Percentiles rank a stretch among this genome's conserved stretches.
Conservation (phyloP, 257 asterid species). For the Solanum virginianum region DNA sequence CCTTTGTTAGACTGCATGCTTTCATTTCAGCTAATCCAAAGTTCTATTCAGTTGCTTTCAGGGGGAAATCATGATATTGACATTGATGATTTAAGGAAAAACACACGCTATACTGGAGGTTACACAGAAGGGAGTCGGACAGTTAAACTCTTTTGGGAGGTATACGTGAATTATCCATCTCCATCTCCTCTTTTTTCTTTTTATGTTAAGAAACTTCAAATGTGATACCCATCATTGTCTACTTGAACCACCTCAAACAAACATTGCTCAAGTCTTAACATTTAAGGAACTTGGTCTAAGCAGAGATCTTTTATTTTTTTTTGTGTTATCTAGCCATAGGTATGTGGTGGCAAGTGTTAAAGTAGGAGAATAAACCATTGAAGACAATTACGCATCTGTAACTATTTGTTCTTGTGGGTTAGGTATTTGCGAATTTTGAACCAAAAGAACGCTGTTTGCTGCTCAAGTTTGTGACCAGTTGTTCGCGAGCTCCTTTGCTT, state of each 20-base stretch:
- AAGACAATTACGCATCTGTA: neutral
- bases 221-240: neutral
- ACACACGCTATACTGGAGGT: constrained; percentile 91
- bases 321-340: neutral
- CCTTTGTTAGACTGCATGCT: neutral
- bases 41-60: constrained; percentile 55
- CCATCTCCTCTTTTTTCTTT: neutral
- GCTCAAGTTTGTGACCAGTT: constrained; percentile 95
- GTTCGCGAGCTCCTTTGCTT: constrained; percentile 92
- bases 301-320: neutral
- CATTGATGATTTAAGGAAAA: constrained; percentile 69
- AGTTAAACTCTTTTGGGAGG: constrained; percentile 95
- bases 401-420: constrained; percentile 6
- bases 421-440: constrained; percentile 75
- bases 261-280: neutral
- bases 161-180: constrained; percentile 13
- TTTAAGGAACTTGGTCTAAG: neutral
- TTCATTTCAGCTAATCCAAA: neutral
- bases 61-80: constrained; percentile 94
- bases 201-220: neutral
- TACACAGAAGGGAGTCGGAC: constrained; percentile 80
- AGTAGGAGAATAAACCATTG: neutral
- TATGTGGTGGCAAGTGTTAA: neutral
- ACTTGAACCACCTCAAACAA: neutral
- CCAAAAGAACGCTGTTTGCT: constrained; percentile 88